Percentiles rank a stretch among this genome's conserved stretches.
Conservation (phyloP, 805 yeast genomes). For the Wickerhamomyces queroliae region DNA sequence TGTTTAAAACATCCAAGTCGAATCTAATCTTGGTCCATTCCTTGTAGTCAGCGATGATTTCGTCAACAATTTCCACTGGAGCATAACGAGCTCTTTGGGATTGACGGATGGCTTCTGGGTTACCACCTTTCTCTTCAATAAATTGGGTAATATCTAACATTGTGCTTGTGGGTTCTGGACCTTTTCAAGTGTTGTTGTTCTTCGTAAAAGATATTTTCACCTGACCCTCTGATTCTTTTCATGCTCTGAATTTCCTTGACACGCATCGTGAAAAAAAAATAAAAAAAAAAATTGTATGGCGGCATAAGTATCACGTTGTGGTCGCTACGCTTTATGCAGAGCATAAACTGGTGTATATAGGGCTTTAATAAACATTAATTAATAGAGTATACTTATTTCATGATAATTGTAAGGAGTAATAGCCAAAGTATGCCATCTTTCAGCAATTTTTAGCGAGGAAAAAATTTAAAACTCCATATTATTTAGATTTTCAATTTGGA, state of each 20-base stretch:
- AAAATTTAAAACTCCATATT: no score
- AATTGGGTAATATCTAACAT: conserved; percentile 94
- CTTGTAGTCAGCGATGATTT: conserved; percentile 86
- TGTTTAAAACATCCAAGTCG: conserved; percentile 86
- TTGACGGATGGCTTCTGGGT: conserved; percentile 80
- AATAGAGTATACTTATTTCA: no score
- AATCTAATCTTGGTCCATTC: conserved; percentile 89
- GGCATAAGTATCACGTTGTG: background rate
- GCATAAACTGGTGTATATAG: no score
- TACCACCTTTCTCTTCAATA: conserved; percentile 95
- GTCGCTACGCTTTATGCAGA: background rate
- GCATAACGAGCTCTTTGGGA: conserved; percentile 95
- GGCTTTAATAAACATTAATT: no score
- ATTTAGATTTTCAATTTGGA: no score
- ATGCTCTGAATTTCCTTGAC: no score
- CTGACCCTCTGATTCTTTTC: background rate
- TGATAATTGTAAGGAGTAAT: no score
- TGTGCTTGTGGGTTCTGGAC: background rate
- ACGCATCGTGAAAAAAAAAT: no score
- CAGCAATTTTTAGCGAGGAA: no score
- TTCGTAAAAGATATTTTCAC: background rate
- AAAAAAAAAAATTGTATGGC: no score
- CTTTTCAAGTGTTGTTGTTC: background rate
- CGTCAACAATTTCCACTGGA: conserved; percentile 92
- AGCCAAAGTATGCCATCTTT: no score